These are phyloP conservation scores for Mycena kentingensis DNA, from an alignment of 768 basidiomycete species.

Conservation along the genomic window DNA sequence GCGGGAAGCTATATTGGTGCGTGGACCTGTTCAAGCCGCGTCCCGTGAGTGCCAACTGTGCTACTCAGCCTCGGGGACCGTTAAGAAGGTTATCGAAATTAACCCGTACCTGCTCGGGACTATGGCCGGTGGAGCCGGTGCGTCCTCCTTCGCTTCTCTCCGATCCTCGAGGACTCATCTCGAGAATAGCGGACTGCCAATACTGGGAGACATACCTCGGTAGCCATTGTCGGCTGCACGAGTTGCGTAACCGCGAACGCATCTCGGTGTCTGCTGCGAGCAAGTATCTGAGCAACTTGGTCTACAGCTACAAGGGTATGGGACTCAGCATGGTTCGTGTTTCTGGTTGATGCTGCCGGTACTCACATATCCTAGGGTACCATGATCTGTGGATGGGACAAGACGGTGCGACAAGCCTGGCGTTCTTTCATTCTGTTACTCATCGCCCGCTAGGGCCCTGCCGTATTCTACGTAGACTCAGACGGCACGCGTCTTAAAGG, in stretches of 20 bases:
- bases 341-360: conserved; percentile 4
- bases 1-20: conserved; percentile 95
- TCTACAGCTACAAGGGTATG: conserved; percentile 99
- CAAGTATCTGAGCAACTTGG: conserved; percentile 96
- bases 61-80: conserved; percentile 92
- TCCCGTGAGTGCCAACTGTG: conserved; percentile 5
- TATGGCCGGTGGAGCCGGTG: conserved; percentile 98
- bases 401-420: conserved; percentile 63
- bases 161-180: not conserved
- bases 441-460: conserved; percentile 66
- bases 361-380: conserved; percentile 68
- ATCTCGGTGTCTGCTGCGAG: conserved; percentile 99
- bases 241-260: conserved; percentile 92
- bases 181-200: conserved; percentile 80
- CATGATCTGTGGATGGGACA: conserved; percentile 99
- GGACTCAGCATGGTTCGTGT: conserved; percentile 92
- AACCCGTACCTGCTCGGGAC: conserved; percentile 98
- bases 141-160: conserved; percentile 27
- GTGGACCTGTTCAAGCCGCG: conserved; percentile 27
- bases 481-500: conserved; percentile 96
- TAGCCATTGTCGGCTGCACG: conserved; percentile 95
- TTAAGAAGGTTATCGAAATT: conserved; percentile 99
- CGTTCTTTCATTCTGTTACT: conserved; percentile 2
- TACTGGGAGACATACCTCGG: conserved; percentile 99
- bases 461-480: conserved; percentile 96